These are phyloP conservation scores for Pseudogymnoascus sp. DNA, from an alignment of 2,329 filamentous ascomycete species.

Conservation along the genomic window DNA sequence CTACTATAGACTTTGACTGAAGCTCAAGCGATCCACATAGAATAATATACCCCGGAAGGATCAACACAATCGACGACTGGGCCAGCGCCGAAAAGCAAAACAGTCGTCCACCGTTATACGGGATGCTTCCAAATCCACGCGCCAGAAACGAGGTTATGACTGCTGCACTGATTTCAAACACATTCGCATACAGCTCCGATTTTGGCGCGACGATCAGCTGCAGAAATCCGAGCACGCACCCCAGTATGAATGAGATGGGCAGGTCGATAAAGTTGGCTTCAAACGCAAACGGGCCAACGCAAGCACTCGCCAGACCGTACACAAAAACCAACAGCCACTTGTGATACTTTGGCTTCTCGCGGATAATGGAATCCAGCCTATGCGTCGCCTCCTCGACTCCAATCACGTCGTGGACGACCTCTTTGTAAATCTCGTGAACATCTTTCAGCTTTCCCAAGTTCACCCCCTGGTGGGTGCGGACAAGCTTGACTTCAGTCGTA, in stretches of 20 bases:
- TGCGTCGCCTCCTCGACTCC: slow-evolving; percentile 62
- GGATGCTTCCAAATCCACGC: slow-evolving; percentile 55
- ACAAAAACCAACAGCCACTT: slow-evolving; percentile 51
- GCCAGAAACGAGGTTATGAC: slow-evolving; percentile 56
- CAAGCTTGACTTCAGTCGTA: slow-evolving; percentile 72
- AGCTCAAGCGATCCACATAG: slow-evolving; percentile 49
- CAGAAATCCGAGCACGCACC: slow-evolving; percentile 60
- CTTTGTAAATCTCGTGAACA: slow-evolving; percentile 71
- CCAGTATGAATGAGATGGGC: slow-evolving; percentile 63
- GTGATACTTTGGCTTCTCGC: slow-evolving; percentile 39
- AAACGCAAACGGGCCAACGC: slow-evolving; percentile 70
- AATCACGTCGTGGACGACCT: slow-evolving; percentile 71
- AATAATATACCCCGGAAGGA: slow-evolving; percentile 58
- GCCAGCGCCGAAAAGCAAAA: slow-evolving; percentile 62
- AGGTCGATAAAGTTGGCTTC: slow-evolving; percentile 63
- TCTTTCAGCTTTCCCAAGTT: slow-evolving; percentile 69
- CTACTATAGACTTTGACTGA: slow-evolving; percentile 47
- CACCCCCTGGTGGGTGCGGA: slow-evolving; percentile 60
- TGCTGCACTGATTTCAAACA: slow-evolving; percentile 57
- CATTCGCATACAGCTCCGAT: slow-evolving; percentile 60
- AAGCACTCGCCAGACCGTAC: slow-evolving; percentile 65
- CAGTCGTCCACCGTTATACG: slow-evolving; percentile 27
- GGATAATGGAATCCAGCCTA: slow-evolving; percentile 50
- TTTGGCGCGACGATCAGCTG: slow-evolving; percentile 63
- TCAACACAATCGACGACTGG: slow-evolving; percentile 58